Conservation (phyloP, 805 yeast genomes). For the Metschnikowia borealis region DNA sequence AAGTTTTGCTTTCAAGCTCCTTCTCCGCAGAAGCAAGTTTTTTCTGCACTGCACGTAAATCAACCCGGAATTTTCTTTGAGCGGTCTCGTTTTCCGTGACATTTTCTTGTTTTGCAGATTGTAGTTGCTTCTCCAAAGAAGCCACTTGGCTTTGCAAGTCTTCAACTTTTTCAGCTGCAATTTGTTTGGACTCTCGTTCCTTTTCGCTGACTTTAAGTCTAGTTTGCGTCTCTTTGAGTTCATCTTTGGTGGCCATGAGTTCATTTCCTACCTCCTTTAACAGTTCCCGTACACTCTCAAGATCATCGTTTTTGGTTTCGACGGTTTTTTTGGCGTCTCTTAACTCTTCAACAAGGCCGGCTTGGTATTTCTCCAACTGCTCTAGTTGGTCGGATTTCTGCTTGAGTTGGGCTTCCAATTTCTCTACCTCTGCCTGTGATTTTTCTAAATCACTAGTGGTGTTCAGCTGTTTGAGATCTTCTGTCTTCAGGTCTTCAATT, state of each 20-base stretch:
- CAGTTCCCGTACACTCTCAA: constrained; percentile 72
- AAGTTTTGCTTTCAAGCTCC: background rate
- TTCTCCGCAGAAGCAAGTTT: background rate
- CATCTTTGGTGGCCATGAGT: constrained; percentile 64
- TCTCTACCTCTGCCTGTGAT: constrained; percentile 5
- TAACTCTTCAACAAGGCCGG: constrained; percentile 19
- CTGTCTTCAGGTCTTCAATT: background rate
- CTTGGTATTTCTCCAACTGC: constrained; percentile 6
- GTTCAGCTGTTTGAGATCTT: no score
- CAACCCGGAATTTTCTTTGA: constrained; percentile 1
- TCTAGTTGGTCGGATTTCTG: constrained; percentile 12
- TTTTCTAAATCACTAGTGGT: background rate
- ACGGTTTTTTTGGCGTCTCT: constrained; percentile 14
- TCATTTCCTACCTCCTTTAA: constrained; percentile 74
- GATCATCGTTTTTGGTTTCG: constrained; percentile 47
- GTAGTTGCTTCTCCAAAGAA: background rate
- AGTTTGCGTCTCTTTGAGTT: constrained; percentile 26
- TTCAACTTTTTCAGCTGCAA: background rate
- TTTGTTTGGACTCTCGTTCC: constrained; percentile 16
- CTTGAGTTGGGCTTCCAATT: constrained; percentile 5
- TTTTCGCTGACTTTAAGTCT: constrained; percentile 14
- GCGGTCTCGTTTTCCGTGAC: background rate
- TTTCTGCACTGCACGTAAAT: constrained; percentile 1
- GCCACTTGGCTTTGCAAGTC: background rate
- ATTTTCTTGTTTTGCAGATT: background rate